Percentiles rank a stretch among this genome's conserved stretches.
These are phyloP conservation scores for Tolypocladium pustulatum DNA, from an alignment of 2,329 filamentous ascomycete species.

Conservation along the genomic window DNA sequence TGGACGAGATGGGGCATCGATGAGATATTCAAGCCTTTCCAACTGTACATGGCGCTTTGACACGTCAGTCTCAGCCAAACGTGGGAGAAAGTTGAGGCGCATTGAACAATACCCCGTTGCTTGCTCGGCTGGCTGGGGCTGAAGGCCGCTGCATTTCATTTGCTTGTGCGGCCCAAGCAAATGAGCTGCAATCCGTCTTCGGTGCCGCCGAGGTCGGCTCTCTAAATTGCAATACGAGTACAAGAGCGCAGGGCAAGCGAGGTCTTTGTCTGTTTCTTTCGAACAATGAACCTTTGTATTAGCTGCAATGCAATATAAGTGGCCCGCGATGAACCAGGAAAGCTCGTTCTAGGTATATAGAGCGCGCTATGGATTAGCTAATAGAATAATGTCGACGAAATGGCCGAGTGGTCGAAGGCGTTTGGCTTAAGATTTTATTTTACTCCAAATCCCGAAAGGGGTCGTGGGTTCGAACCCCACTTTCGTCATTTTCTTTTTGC, in stretches of 20 bases:
- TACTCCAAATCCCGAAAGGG: not conserved
- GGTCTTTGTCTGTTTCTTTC: not conserved
- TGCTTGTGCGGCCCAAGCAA: not conserved
- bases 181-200: not conserved
- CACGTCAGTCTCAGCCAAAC: not conserved
- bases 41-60: not conserved
- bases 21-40: not conserved
- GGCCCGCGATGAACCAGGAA: no score
- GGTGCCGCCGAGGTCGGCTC: not conserved
- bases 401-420: not conserved
- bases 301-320: no score
- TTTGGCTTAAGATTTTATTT: not conserved
- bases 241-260: not conserved
- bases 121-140: not conserved
- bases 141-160: not conserved
- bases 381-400: not conserved
- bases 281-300: no score
- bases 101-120: not conserved
- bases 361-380: not conserved
- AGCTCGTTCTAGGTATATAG: not conserved
- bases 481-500: not conserved
- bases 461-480: slow-evolving; percentile 1
- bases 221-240: not conserved
- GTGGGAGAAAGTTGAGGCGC: not conserved
- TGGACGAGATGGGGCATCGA: not conserved